These are phyloP conservation scores for Bolboschoenus planiculmis DNA, from an alignment of 176 grass and related monocot species.

Conservation along the genomic window DNA sequence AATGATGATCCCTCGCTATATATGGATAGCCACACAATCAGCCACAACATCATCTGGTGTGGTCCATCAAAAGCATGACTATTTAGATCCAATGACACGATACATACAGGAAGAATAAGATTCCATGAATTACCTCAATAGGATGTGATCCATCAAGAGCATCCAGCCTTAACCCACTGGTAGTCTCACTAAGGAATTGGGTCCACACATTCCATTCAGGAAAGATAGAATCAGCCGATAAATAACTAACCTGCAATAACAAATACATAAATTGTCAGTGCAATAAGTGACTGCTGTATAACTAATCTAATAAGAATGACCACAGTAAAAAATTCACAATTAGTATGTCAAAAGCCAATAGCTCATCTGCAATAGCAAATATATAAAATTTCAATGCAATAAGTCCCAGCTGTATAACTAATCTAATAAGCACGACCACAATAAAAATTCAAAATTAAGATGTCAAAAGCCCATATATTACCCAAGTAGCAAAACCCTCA, in stretches of 20 bases:
- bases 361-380: conserved; percentile 36
- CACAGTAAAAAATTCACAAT: background rate
- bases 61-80: background rate
- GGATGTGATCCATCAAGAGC: conserved; percentile 86
- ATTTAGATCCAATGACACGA: background rate
- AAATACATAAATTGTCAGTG: background rate
- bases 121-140: conserved; percentile 61
- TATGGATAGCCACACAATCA: background rate
- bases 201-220: conserved; percentile 99
- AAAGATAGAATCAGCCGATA: conserved; percentile 66
- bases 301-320: conserved; percentile 11
- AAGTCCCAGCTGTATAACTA: conserved; percentile 9
- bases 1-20: background rate
- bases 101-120: background rate
- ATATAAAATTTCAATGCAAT: conserved; percentile 1
- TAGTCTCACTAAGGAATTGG: conserved; percentile 78
- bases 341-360: background rate
- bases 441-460: background rate
- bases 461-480: conserved; percentile 28
- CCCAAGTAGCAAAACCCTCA: conserved; percentile 97
- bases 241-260: conserved; percentile 59
- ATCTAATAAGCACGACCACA: conserved; percentile 6
- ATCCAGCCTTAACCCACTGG: conserved; percentile 71
- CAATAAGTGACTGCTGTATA: conserved; percentile 6
- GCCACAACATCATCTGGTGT: background rate